Conservation (phyloP, 768 basidiomycete genomes). For the Pisolithus orientalis region DNA sequence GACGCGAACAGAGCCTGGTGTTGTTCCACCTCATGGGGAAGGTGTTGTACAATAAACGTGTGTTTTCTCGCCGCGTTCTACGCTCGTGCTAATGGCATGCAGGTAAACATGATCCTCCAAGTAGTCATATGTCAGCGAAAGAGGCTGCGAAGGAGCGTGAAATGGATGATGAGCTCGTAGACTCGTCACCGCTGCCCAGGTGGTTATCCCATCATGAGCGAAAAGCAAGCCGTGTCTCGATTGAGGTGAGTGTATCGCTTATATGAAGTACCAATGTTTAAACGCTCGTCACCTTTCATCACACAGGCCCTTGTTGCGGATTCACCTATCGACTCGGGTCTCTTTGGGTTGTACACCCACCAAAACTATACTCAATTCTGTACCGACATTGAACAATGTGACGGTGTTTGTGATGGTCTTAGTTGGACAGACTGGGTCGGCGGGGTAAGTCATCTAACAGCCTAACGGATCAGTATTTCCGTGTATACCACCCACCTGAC, state of each 20-base stretch:
- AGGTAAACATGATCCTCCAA: constrained; percentile 74
- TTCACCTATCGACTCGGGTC: constrained; percentile 85
- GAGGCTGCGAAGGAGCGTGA: constrained; percentile 59
- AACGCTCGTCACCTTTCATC: neutral
- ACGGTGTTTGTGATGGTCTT: constrained; percentile 62
- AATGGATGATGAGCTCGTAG: constrained; percentile 46
- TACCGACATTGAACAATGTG: constrained; percentile 66
- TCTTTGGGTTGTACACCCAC: constrained; percentile 87
- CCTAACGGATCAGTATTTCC: neutral
- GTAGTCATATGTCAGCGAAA: constrained; percentile 48
- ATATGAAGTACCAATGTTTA: neutral
- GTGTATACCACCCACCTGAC: neutral
- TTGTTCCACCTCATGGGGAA: constrained; percentile 93
- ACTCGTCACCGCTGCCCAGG: constrained; percentile 50
- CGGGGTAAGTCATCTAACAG: constrained; percentile 35
- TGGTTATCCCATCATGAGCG: constrained; percentile 59
- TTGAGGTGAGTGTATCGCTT: constrained; percentile 47
- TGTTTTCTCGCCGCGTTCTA: constrained; percentile 14
- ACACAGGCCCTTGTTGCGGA: constrained; percentile 67
- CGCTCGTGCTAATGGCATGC: constrained; percentile 5
- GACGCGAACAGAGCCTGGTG: constrained; percentile 78
- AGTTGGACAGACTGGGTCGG: constrained; percentile 72
- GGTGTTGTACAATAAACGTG: constrained; percentile 93
- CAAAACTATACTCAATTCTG: constrained; percentile 92
- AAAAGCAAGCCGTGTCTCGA: constrained; percentile 65